phyloP scores from a whole-genome alignment of 2,329 filamentous ascomycete species.

The Cadophora sp. region DNA sequence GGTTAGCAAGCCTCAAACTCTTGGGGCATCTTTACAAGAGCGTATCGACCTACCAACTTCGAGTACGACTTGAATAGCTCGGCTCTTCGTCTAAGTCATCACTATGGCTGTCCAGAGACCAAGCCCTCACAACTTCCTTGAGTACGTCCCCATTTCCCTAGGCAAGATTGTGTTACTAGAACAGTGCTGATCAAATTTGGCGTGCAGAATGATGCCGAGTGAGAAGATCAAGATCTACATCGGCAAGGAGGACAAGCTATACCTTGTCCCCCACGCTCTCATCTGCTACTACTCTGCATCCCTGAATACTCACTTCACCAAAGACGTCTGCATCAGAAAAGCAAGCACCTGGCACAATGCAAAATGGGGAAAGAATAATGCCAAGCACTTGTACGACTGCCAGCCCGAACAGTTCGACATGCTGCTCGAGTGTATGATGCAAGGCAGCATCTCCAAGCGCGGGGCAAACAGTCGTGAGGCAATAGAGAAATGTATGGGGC shows the following conservation, averaged over 20 bases:
- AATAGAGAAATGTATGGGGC: not conserved
- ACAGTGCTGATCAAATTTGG: not conserved
- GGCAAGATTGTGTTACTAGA: not conserved
- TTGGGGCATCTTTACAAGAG: not conserved
- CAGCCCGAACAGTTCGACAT: not conserved
- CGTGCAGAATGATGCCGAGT: not conserved
- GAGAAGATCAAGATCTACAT: conserved; percentile 13
- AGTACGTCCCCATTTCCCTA: not conserved
- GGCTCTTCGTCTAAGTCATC: not conserved
- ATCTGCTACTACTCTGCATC: conserved; percentile 5
- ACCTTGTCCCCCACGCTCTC: conserved; percentile 1
- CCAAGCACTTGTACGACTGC: not conserved
- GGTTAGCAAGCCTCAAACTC: not conserved
- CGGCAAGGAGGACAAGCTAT: conserved; percentile 4
- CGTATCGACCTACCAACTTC: not conserved
- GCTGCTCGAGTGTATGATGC: conserved; percentile 14
- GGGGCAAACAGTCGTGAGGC: conserved; percentile 1
- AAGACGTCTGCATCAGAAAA: not conserved
- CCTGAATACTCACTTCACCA: not conserved
- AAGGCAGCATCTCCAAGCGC: conserved; percentile 5
- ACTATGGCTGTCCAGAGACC: not conserved
- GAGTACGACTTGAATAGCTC: not conserved
- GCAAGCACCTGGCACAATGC: not conserved
- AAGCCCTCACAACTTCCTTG: not conserved
- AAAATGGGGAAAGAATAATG: not conserved